Base-by-base conservation (phyloP, 1,139 yeast genomes). In the Magnusiomyces clavatus region DNA sequence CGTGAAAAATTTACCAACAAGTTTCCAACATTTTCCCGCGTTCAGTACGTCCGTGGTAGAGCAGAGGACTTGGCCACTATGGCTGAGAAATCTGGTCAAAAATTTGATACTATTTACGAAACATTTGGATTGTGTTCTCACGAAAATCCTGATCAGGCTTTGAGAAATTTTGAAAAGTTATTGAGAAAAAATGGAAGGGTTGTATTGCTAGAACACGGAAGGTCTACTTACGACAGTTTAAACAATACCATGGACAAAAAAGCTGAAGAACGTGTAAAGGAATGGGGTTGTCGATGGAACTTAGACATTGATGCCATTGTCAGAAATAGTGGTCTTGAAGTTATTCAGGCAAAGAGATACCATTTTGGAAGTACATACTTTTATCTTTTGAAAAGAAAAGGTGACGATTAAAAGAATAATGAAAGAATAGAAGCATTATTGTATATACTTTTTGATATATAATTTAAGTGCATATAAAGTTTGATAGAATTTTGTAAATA, bases 251-350 rank as follows among this genome's bases (percentile, higher is more conserved):
- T 92, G 68, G 97, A 92, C 67, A 80, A 81, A 58, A 77, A 94
- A 58, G 90, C 96, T 6, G 89, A 81, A 53, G 78, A 81, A 59
- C 83, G 97, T 69, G 80, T 90, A 73, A 78, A 85, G 58, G 82
- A 85, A 12, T 92, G 97, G 97, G 97, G 97, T 2, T 92, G 98
- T 69, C 75, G 97, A 64, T 92, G 97, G 97, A 92, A 92, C 64
- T 73, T 92, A 58, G 97, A 92, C 64, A 87, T 92, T 59, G 95
- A 89, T 37, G 92, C 83, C 60, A 75, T 92, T 51, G 76, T 92
- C 35, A 90, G 86, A 62, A 82, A 81, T 56, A 83, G 95, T 13
- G 96, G 95, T 0, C 74, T 92, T 56, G 94, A 86, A 59, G 77
- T 92, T 43, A 86, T 90, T 1, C 82, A 80, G 59, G 89, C 86